These are phyloP conservation scores for Pichia ethanolica DNA, from an alignment of 805 yeast genomes.

Conservation along the genomic window DNA sequence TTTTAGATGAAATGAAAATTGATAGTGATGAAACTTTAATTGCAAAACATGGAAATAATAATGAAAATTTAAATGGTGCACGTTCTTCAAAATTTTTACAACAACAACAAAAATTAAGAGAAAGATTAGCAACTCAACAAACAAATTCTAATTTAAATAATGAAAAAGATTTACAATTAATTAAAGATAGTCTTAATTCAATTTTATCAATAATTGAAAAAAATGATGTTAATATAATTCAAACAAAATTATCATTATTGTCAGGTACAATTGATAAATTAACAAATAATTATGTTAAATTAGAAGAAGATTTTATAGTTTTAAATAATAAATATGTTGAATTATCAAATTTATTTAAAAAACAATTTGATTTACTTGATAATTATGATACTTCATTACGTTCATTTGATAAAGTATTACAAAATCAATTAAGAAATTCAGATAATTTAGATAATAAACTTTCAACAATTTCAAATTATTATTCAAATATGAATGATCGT, in stretches of 20 bases:
- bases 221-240: slow-evolving; percentile 3
- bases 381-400: slow-evolving; percentile 10
- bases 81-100: slow-evolving; percentile 11
- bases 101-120: slow-evolving; percentile 17
- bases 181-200: slow-evolving; percentile 3
- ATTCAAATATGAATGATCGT: neutral
- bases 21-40: slow-evolving; percentile 20
- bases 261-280: slow-evolving; percentile 5
- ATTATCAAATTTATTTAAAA: slow-evolving; percentile 8
- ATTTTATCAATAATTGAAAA: neutral
- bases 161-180: neutral
- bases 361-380: slow-evolving; percentile 12
- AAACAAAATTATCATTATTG: slow-evolving; percentile 4
- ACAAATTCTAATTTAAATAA: neutral
- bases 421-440: slow-evolving; percentile 10
- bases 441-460: slow-evolving; percentile 10
- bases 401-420: slow-evolving; percentile 11
- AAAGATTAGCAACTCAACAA: neutral
- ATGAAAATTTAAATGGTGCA: neutral
- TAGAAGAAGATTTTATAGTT: slow-evolving; percentile 1
- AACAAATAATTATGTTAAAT: slow-evolving; percentile 2
- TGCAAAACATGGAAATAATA: slow-evolving; percentile 17
- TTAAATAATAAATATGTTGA: slow-evolving; percentile 9
- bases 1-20: slow-evolving; percentile 24
- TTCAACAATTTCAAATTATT: slow-evolving; percentile 2